A percentile compares a stretch with the other conserved stretches of the same genome.
Evolutionary conservation across 1,139 yeast species (phyloP).

Genomic region (Blastobotrys buckinghamii): DNA sequence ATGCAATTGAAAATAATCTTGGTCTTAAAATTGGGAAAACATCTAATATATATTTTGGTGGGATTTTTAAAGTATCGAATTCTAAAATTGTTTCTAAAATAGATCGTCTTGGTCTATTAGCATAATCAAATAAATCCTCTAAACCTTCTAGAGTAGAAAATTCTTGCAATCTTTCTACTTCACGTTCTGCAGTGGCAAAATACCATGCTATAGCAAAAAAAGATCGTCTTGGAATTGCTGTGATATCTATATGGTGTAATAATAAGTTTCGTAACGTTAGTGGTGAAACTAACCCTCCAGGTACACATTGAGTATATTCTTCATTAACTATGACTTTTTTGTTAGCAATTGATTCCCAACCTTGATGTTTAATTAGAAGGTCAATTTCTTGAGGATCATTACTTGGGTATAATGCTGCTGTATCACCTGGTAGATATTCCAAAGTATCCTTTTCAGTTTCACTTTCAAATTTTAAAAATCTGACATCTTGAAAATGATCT

Average conservation of each 20-base stretch:
- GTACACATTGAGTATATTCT: slow-evolving; percentile 30
- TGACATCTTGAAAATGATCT: slow-evolving; percentile 87
- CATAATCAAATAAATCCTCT: slow-evolving; percentile 82
- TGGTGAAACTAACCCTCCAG: slow-evolving; percentile 55
- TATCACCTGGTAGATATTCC: slow-evolving; percentile 69
- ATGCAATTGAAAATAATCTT: slow-evolving; percentile 77
- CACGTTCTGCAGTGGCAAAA: slow-evolving; percentile 62
- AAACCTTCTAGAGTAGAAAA: slow-evolving; percentile 58
- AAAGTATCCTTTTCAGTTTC: slow-evolving; percentile 21
- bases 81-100: slow-evolving; percentile 78
- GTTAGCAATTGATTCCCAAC: slow-evolving; percentile 70
- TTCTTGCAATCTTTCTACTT: slow-evolving; percentile 67
- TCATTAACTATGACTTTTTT: slow-evolving; percentile 31
- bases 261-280: slow-evolving; percentile 67
- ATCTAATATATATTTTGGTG: slow-evolving; percentile 68
- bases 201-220: slow-evolving; percentile 64
- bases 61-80: slow-evolving; percentile 66
- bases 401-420: slow-evolving; percentile 67
- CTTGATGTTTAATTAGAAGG: slow-evolving; percentile 58
- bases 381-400: slow-evolving; percentile 65
- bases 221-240: slow-evolving; percentile 76
- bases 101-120: slow-evolving; percentile 86
- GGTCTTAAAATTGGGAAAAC: slow-evolving; percentile 75
- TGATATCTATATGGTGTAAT: slow-evolving; percentile 74
- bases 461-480: slow-evolving; percentile 49